A percentile compares a stretch with the other conserved stretches of the same genome.
Evolutionary conservation across 192 early-diverging fungal species (phyloP).

Genomic region (Helicostylum pulchrum): DNA sequence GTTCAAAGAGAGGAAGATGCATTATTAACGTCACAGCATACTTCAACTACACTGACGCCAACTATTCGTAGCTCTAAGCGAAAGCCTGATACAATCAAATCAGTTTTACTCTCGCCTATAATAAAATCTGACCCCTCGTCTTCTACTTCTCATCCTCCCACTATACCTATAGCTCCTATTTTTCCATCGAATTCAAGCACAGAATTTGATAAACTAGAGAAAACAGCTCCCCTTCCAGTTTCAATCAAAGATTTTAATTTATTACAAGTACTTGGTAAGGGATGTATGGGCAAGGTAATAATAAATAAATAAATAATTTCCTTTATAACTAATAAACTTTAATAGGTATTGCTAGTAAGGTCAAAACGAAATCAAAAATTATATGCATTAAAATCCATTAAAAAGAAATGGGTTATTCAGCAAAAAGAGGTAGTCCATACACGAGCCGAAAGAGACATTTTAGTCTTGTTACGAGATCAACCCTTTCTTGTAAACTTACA

Average conservation of each 20-base stretch:
- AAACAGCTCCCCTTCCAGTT: background rate
- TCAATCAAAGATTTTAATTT: slow-evolving; percentile 56
- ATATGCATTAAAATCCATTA: slow-evolving; percentile 78
- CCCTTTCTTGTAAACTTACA: slow-evolving; percentile 75
- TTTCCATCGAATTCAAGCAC: background rate
- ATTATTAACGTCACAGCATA: slow-evolving; percentile 5
- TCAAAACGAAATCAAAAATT: slow-evolving; percentile 72
- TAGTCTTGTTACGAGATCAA: slow-evolving; percentile 35
- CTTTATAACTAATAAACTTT: background rate
- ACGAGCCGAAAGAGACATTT: slow-evolving; percentile 69
- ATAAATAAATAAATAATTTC: background rate
- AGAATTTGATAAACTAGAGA: background rate
- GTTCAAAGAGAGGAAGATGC: slow-evolving; percentile 48
- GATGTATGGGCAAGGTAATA: slow-evolving; percentile 76
- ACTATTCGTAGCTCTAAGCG: background rate
- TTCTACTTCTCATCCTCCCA: background rate
- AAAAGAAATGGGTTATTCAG: slow-evolving; percentile 72
- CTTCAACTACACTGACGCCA: background rate
- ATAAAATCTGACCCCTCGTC: too few relatives aligned
- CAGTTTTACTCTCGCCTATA: background rate
- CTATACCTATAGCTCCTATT: slow-evolving; percentile 1
- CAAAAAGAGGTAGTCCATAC: slow-evolving; percentile 79
- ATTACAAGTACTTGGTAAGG: slow-evolving; percentile 76
- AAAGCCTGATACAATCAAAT: too few relatives aligned
- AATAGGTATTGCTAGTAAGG: slow-evolving; percentile 45